phyloP scores from a whole-genome alignment of 257 asterid genomes.

The Scutellaria minor region DNA sequence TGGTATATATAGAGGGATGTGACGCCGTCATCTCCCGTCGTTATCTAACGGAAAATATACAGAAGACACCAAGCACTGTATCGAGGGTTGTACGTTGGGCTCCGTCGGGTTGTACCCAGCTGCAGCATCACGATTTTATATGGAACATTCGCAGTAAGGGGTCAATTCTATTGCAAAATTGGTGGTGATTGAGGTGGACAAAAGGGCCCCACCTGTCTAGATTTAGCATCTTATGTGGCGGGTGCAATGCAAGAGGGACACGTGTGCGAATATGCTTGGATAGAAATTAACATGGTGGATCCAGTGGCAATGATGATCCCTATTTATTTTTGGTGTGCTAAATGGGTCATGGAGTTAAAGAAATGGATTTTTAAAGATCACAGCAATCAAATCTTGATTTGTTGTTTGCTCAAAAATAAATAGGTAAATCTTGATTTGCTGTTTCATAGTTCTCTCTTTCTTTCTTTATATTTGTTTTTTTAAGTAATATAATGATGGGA shows the following conservation, averaged over 20 bases:
- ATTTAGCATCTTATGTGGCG: slow-evolving; percentile 23
- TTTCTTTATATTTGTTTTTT: not conserved
- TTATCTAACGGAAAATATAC: slow-evolving; percentile 57
- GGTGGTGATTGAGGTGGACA: slow-evolving; percentile 59
- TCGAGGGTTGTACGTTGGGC: slow-evolving; percentile 41
- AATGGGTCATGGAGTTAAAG: slow-evolving; percentile 30
- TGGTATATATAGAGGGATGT: slow-evolving; percentile 58
- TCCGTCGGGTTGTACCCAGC: slow-evolving; percentile 31
- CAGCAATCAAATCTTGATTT: slow-evolving; percentile 43
- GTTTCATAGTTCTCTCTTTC: not conserved
- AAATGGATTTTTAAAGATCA: slow-evolving; percentile 41
- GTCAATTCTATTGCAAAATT: slow-evolving; percentile 37
- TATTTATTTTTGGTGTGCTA: slow-evolving; percentile 34
- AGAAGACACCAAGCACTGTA: not conserved
- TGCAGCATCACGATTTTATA: slow-evolving; percentile 27
- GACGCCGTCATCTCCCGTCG: slow-evolving; percentile 65
- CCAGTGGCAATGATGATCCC: slow-evolving; percentile 27
- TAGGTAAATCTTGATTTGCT: slow-evolving; percentile 30
- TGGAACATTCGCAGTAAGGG: slow-evolving; percentile 41
- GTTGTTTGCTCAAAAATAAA: not conserved
- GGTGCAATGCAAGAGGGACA: slow-evolving; percentile 35
- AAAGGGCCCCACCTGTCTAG: slow-evolving; percentile 67
- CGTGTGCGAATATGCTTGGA: slow-evolving; percentile 34
- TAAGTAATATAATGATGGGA: too few species aligned
- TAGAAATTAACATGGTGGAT: slow-evolving; percentile 22